Conservation (phyloP, 2,329 filamentous ascomycete genomes). For the Macroventuria anomochaeta region DNA sequence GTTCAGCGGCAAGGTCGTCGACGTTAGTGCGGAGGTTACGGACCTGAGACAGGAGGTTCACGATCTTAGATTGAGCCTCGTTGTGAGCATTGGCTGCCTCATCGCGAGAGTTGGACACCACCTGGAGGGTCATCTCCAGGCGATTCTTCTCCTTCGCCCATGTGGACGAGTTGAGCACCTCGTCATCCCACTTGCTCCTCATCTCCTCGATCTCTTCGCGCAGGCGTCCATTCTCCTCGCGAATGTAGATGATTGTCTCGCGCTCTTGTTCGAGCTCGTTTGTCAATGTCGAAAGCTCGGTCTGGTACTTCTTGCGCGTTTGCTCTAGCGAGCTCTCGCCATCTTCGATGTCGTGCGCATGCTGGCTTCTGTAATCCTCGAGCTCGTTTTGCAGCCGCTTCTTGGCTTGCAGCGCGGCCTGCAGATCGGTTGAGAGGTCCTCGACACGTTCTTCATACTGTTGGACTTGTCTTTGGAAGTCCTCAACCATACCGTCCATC, state of each 20-base stretch:
- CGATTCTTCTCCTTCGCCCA: conserved; percentile 98
- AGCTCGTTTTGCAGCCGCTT: conserved; percentile 95
- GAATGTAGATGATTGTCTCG: conserved; percentile 83
- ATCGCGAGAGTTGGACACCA: conserved; percentile 88
- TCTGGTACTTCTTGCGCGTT: conserved; percentile 95
- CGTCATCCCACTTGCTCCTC: conserved; percentile 96
- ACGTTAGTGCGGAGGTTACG: conserved; percentile 81
- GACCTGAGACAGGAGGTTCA: conserved; percentile 88
- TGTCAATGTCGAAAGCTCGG: conserved; percentile 85
- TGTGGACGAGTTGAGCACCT: conserved; percentile 95
- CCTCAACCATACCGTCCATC: conserved; percentile 85
- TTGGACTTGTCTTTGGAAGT: conserved; percentile 87
- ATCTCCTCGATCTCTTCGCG: conserved; percentile 97
- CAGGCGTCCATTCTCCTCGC: conserved; percentile 83
- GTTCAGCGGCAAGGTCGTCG: conserved; percentile 84
- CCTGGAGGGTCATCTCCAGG: conserved; percentile 85
- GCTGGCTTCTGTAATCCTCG: conserved; percentile 93
- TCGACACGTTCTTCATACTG: conserved; percentile 89
- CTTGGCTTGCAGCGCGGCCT: conserved; percentile 84
- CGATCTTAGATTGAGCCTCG: conserved; percentile 91
- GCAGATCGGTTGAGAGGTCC: conserved; percentile 87
- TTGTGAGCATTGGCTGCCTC: conserved; percentile 93
- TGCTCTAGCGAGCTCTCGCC: conserved; percentile 96
- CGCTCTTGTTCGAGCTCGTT: conserved; percentile 93
- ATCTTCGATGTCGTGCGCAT: conserved; percentile 95